Evolutionary conservation across 495 filamentous ascomycete species (phyloP), one percentile per base, ranked within the genome.

Genomic region (Daldinia vernicosa): DNA sequence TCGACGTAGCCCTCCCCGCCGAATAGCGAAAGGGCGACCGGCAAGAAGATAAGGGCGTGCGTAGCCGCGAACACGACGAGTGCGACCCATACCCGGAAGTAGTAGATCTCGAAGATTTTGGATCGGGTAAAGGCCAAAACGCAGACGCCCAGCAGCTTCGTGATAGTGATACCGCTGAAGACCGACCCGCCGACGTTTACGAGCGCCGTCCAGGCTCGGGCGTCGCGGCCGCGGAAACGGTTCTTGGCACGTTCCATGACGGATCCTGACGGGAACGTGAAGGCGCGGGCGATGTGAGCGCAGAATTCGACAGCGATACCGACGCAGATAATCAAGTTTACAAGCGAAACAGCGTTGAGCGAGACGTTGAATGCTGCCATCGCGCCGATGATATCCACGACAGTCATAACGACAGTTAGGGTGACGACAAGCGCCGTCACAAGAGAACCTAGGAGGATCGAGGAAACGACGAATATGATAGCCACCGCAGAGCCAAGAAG

Each of bases 101-200:
- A 99, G 79, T 98, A 99, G 60, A 98, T 92, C 84, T 98, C 96
- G 76, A 99, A 99, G 77, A 99, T 98, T 87, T 98, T 98, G 79
- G 93, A 97, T 26, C 92, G 82, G 7, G 95, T 99, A 69, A 97
- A 98, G 0, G 94, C 95, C 14, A 99, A 84, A 43, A 99, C 95
- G 54, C 85, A 90, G 3, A 99, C 96, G 1, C 95, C 95, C 8
- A 99, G 80, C 1, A 98, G 81, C 78, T 99, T 99, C 22, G 95
- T 99, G 27, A 99, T 81, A 0, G 94, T 98, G 76, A 99, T 99
- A 0, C 95, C 95, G 54, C 91, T 95, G 77, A 99, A 95, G 12
- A 99, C 96, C 32, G 90, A 94, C 0, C 91, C 92, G 15, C 96
- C 95, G 4, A 98, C 94, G 75, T 97, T 97, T 67, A 95, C 91